phyloP scores from a whole-genome alignment of 306 rosid species.

The Erythrophleum fordii region DNA sequence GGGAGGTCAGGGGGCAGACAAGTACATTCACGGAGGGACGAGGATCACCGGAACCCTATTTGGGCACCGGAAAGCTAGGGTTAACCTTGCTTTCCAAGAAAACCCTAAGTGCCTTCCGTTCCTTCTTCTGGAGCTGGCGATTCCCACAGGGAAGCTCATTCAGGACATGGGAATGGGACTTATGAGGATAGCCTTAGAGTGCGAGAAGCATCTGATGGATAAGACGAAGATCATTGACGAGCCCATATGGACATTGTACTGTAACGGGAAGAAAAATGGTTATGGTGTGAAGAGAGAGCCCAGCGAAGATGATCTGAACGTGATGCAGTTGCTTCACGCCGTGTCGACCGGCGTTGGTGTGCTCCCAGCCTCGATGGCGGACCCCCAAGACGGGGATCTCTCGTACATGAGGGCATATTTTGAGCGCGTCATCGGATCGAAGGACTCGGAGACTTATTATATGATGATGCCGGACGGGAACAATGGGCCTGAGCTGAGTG shows the following conservation, averaged over 20 bases:
- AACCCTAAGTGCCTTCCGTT: conserved; percentile 60
- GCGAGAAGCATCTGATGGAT: conserved; percentile 59
- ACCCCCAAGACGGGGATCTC: conserved; percentile 61
- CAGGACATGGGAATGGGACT: conserved; percentile 83
- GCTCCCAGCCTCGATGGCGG: conserved; percentile 55
- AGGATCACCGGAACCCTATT: conserved; percentile 81
- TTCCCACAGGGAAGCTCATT: conserved; percentile 65
- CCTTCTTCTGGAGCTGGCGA: conserved; percentile 69
- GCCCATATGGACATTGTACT: conserved; percentile 75
- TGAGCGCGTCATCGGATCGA: conserved; percentile 79
- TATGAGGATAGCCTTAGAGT: conserved; percentile 74
- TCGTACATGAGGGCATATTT: conserved; percentile 77
- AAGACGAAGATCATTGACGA: conserved; percentile 69
- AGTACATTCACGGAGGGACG: conserved; percentile 58
- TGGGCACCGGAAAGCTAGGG: conserved; percentile 63
- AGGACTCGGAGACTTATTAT: conserved; percentile 82
- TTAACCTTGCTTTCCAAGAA: conserved; percentile 78
- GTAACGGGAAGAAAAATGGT: conserved; percentile 80
- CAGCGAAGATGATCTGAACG: conserved; percentile 64
- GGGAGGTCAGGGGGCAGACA: conserved; percentile 40
- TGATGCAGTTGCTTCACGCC: conserved; percentile 72
- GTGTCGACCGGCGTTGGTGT: conserved; percentile 82
- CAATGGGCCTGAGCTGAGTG: conserved; percentile 69
- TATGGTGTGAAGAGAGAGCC: conserved; percentile 80
- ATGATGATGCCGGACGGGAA: conserved; percentile 83